Conservation (phyloP, 805 yeast species). For the Metschnikowia henanensis region DNA sequence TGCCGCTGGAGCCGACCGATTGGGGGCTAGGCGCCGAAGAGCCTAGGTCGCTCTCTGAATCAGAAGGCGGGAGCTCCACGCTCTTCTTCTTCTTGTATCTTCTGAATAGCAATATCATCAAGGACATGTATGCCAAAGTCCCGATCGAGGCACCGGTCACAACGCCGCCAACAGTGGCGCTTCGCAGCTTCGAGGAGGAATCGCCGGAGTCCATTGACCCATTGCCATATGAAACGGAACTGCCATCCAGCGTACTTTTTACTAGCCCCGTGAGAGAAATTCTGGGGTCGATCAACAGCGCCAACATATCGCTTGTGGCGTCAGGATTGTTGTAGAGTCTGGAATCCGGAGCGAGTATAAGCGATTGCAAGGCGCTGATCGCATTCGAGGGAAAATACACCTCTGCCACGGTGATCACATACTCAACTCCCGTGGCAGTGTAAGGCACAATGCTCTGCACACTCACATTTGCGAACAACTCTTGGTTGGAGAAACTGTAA, state of each 20-base stretch:
- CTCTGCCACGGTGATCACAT: slow-evolving; percentile 85
- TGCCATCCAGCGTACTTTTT: slow-evolving; percentile 14
- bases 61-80: slow-evolving; percentile 41
- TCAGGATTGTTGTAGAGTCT: slow-evolving; percentile 59
- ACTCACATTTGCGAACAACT: slow-evolving; percentile 40
- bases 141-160: slow-evolving; percentile 85
- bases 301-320: slow-evolving; percentile 54
- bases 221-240: slow-evolving; percentile 18
- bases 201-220: slow-evolving; percentile 36
- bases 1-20: slow-evolving; percentile 29
- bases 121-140: slow-evolving; percentile 60
- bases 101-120: slow-evolving; percentile 56
- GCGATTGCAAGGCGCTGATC: slow-evolving; percentile 48
- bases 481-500: slow-evolving; percentile 51
- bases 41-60: slow-evolving; percentile 38
- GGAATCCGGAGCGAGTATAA: slow-evolving; percentile 54
- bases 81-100: slow-evolving; percentile 44
- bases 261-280: slow-evolving; percentile 55
- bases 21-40: slow-evolving; percentile 7
- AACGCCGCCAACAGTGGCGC: slow-evolving; percentile 65
- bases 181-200: slow-evolving; percentile 17
- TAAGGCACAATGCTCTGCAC: slow-evolving; percentile 78
- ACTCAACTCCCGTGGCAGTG: slow-evolving; percentile 49
- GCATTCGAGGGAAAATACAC: slow-evolving; percentile 70
- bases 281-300: slow-evolving; percentile 68